These are phyloP conservation scores for Xylaria hypoxylon DNA, from an alignment of 2,329 filamentous ascomycete genomes.

Conservation along the genomic window DNA sequence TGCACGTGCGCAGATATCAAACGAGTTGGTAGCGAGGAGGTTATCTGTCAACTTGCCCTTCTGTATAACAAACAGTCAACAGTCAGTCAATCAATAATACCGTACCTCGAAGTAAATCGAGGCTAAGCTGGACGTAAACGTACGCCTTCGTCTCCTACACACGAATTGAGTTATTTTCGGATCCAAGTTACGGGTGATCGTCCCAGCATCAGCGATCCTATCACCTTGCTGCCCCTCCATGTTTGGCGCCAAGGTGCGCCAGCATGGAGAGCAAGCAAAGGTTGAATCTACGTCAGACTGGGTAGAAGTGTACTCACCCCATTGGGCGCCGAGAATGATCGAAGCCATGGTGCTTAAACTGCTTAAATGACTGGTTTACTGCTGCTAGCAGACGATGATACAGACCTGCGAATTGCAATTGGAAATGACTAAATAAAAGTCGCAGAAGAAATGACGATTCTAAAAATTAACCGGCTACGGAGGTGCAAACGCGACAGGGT, in stretches of 20 bases:
- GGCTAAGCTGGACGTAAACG: conserved; percentile 19
- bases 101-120: conserved; percentile 16
- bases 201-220: neutral
- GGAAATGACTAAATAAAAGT: conserved; percentile 22
- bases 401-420: neutral
- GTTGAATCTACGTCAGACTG: neutral
- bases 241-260: neutral
- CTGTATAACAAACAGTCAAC: conserved; percentile 28
- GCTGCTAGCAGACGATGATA: neutral
- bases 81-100: conserved; percentile 30
- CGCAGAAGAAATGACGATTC: conserved; percentile 25
- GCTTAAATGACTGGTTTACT: conserved; percentile 2
- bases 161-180: conserved; percentile 28
- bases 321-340: conserved; percentile 37
- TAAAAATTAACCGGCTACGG: conserved; percentile 25
- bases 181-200: neutral
- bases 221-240: conserved; percentile 15
- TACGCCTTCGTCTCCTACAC: conserved; percentile 38
- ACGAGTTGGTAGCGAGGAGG: conserved; percentile 32
- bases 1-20: conserved; percentile 36
- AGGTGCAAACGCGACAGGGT: conserved; percentile 24
- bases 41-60: conserved; percentile 38
- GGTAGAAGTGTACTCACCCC: conserved; percentile 31
- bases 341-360: conserved; percentile 28
- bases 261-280: conserved; percentile 2